Evolutionary conservation across 148 eudicot genomes (phyloP).

Genomic region (Spergularia bocconei): DNA sequence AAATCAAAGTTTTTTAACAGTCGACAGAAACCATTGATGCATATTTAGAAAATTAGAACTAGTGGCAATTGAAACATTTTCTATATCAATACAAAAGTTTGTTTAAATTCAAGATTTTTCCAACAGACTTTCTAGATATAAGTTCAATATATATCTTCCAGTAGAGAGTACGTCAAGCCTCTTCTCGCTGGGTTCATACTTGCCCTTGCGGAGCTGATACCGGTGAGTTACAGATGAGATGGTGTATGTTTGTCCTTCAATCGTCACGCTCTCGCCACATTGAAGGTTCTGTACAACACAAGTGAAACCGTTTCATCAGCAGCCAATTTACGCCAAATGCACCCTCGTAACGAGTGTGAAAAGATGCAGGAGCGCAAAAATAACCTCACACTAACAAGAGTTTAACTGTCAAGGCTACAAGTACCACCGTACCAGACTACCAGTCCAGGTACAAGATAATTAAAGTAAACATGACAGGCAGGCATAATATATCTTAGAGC

Average conservation of each 20-base stretch:
- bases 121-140: conserved; percentile 67
- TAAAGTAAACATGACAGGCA: no score
- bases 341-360: no score
- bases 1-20: no score
- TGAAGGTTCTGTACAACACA: conserved; percentile 60
- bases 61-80: no score
- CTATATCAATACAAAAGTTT: conserved; percentile 1
- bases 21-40: no score
- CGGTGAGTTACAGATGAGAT: conserved; percentile 86
- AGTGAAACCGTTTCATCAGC: neutral
- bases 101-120: conserved; percentile 53
- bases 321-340: neutral
- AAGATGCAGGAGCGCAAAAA: no score
- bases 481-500: no score
- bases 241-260: conserved; percentile 85
- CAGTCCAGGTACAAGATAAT: no score
- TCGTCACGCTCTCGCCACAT: conserved; percentile 88
- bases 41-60: no score
- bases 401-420: no score
- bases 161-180: conserved; percentile 87
- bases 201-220: conserved; percentile 86
- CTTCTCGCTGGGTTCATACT: conserved; percentile 86
- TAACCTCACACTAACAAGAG: no score
- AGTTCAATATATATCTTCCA: conserved; percentile 84
- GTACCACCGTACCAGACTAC: no score